phyloP scores from a whole-genome alignment of 2,329 filamentous ascomycete genomes.

The Pseudocercospora musae region DNA sequence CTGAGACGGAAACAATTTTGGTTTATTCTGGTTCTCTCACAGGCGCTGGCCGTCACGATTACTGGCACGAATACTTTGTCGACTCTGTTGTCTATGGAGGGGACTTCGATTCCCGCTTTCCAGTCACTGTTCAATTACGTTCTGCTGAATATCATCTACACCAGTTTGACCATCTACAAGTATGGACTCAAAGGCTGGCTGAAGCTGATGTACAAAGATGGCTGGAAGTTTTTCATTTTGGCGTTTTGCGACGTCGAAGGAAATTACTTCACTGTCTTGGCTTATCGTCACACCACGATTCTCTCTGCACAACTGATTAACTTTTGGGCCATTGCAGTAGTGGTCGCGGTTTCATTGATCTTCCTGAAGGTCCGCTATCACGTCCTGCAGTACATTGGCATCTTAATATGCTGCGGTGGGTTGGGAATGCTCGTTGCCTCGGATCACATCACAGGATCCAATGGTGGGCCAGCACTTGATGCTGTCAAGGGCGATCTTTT shows the following conservation, averaged over 20 bases:
- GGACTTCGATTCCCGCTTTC: slow-evolving; percentile 86
- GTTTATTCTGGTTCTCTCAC: slow-evolving; percentile 69
- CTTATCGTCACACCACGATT: slow-evolving; percentile 89
- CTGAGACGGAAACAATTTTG: slow-evolving; percentile 84
- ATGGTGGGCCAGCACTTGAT: slow-evolving; percentile 65
- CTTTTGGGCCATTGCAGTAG: slow-evolving; percentile 96
- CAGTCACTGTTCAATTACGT: slow-evolving; percentile 96
- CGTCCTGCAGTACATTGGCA: slow-evolving; percentile 77
- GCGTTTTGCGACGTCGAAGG: slow-evolving; percentile 92
- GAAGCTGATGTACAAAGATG: slow-evolving; percentile 62
- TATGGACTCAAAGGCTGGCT: slow-evolving; percentile 73
- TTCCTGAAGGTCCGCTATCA: slow-evolving; percentile 88
- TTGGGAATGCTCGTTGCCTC: slow-evolving; percentile 83
- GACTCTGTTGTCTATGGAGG: slow-evolving; percentile 63
- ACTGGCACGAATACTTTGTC: slow-evolving; percentile 91
- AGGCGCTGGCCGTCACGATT: slow-evolving; percentile 83
- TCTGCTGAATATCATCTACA: slow-evolving; percentile 77
- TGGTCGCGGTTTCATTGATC: slow-evolving; percentile 78
- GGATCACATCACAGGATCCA: slow-evolving; percentile 77
- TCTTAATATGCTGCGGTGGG: slow-evolving; percentile 85
- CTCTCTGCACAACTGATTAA: slow-evolving; percentile 93
- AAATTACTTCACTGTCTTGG: slow-evolving; percentile 96
- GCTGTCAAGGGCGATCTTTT: slow-evolving; percentile 91
- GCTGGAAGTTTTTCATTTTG: slow-evolving; percentile 92
- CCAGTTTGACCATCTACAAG: slow-evolving; percentile 70